A percentile compares a stretch with the other conserved stretches of the same genome.
Conservation (phyloP, 768 basidiomycete genomes). For the Boletus patriciae region DNA sequence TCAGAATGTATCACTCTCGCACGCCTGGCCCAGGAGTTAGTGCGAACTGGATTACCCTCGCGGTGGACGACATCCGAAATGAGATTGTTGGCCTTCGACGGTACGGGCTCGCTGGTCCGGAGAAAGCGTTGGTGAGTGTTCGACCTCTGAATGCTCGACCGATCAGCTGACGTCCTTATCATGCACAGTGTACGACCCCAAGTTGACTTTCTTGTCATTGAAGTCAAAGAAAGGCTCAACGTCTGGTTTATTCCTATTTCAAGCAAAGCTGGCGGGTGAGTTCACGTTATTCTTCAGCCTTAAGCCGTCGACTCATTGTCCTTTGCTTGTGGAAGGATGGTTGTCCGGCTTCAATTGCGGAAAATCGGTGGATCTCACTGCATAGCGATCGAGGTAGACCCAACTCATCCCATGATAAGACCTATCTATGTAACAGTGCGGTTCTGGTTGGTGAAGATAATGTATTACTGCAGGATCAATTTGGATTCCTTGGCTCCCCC, state of each 20-base stretch:
- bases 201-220: conserved; percentile 44
- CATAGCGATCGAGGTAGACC: conserved; percentile 59
- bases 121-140: conserved; percentile 44
- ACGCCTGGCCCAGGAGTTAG: not conserved
- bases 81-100: conserved; percentile 59
- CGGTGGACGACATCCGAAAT: conserved; percentile 34
- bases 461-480: conserved; percentile 17
- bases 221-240: conserved; percentile 43
- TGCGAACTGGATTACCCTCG: not conserved
- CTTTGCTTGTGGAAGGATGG: conserved; percentile 34
- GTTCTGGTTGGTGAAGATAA: not conserved
- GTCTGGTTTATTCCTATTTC: conserved; percentile 51
- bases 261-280: conserved; percentile 48
- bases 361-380: conserved; percentile 42
- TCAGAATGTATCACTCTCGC: not conserved
- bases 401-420: conserved; percentile 53
- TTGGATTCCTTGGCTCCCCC: conserved; percentile 22
- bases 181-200: conserved; percentile 48
- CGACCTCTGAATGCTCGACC: not conserved
- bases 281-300: not conserved
- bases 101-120: conserved; percentile 63
- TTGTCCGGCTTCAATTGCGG: conserved; percentile 52
- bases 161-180: not conserved
- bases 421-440: not conserved
- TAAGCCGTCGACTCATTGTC: not conserved